These are phyloP conservation scores for Margaritispora aquatica DNA, from an alignment of 495 filamentous ascomycete species.

Conservation along the genomic window DNA sequence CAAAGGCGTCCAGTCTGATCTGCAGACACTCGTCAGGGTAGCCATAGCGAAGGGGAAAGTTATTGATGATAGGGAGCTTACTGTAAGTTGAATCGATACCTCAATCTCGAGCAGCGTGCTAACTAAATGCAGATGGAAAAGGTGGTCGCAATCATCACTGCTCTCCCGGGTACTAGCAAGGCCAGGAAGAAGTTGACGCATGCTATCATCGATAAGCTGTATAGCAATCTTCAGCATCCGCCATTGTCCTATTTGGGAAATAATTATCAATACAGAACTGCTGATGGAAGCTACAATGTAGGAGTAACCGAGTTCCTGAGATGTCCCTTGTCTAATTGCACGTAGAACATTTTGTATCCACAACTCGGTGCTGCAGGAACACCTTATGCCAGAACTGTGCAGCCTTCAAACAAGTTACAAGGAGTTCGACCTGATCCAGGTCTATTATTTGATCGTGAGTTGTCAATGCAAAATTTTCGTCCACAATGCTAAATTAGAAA, in stretches of 20 bases:
- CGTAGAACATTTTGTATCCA: constrained; percentile 56
- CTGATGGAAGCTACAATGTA: constrained; percentile 7
- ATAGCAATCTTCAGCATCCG: constrained; percentile 54
- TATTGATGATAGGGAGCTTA: constrained; percentile 27
- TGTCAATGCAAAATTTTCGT: constrained; percentile 39
- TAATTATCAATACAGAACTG: constrained; percentile 31
- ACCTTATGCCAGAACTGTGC: constrained; percentile 66
- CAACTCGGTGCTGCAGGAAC: constrained; percentile 53
- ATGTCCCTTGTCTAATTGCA: constrained; percentile 28
- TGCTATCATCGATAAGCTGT: constrained; percentile 51
- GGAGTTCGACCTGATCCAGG: constrained; percentile 65
- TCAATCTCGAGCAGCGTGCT: not conserved
- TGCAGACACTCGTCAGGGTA: constrained; percentile 24
- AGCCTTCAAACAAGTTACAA: constrained; percentile 51
- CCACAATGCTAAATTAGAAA: constrained; percentile 33
- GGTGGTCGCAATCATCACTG: not conserved
- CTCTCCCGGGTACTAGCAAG: not conserved
- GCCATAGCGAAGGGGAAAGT: constrained; percentile 23
- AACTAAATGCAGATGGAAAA: constrained; percentile 2
- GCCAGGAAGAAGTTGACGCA: not conserved
- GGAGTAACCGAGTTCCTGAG: no score
- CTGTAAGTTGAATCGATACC: constrained; percentile 26
- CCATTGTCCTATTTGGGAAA: constrained; percentile 36
- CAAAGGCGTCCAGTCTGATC: not conserved
- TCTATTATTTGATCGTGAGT: constrained; percentile 69